Percentiles rank a stretch among this genome's conserved stretches.
Evolutionary conservation across 257 asterid species (phyloP).

Genomic region (Petunia secreta): DNA sequence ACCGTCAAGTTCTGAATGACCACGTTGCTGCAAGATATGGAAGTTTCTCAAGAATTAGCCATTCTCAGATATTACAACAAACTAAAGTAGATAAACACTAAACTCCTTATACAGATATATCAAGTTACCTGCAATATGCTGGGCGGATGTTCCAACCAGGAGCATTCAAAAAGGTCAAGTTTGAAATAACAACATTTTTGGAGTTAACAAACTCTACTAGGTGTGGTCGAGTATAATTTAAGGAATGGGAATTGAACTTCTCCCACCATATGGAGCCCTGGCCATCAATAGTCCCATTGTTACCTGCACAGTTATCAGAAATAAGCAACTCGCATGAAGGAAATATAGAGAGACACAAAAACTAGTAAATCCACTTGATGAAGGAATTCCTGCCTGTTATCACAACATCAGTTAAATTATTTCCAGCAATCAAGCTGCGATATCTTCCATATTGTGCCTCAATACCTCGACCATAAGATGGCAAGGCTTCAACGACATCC

Average conservation of each 20-base stretch:
- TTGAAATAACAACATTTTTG: constrained; percentile 70
- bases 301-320: constrained; percentile 53
- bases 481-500: constrained; percentile 49
- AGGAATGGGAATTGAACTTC: constrained; percentile 47
- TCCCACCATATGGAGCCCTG: constrained; percentile 99
- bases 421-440: constrained; percentile 51
- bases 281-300: constrained; percentile 94
- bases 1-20: constrained; percentile 87
- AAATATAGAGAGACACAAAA: not conserved
- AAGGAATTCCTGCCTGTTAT: constrained; percentile 45
- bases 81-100: not conserved
- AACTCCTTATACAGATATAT: constrained; percentile 1
- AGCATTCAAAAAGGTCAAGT: constrained; percentile 87
- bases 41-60: constrained; percentile 11
- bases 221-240: constrained; percentile 92
- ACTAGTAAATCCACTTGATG: not conserved
- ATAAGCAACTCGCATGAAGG: constrained; percentile 7
- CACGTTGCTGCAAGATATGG: constrained; percentile 66
- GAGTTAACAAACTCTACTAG: constrained; percentile 75
- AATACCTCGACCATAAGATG: constrained; percentile 55
- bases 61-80: not conserved
- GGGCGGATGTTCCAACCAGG: constrained; percentile 93
- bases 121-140: constrained; percentile 83
- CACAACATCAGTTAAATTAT: constrained; percentile 48
- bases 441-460: constrained; percentile 48